phyloP scores from a whole-genome alignment of 495 filamentous ascomycete genomes.

The Hyphodiscus hymeniophilus region DNA sequence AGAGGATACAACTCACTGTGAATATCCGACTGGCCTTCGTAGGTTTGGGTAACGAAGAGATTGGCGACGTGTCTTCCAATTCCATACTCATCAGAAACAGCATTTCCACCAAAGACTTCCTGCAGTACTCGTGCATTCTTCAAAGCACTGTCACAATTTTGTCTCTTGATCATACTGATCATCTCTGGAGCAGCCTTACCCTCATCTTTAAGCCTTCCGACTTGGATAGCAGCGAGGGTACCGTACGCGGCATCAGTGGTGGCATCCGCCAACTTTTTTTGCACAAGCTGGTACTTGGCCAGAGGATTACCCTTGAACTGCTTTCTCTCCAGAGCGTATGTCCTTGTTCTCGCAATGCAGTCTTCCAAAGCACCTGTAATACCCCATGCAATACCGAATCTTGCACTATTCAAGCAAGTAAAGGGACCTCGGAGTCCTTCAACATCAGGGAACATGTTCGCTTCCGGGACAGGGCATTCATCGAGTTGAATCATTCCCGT shows the following conservation, averaged over 20 bases:
- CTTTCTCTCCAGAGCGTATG: constrained; percentile 82
- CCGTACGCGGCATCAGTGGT: constrained; percentile 87
- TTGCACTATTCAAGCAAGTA: constrained; percentile 84
- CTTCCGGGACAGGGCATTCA: constrained; percentile 76
- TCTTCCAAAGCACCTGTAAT: constrained; percentile 92
- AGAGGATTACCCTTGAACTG: constrained; percentile 96
- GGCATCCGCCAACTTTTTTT: constrained; percentile 95
- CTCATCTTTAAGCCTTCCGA: constrained; percentile 87
- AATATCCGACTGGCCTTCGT: constrained; percentile 95
- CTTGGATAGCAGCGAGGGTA: constrained; percentile 76
- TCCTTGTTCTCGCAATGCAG: constrained; percentile 68
- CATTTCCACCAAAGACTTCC: constrained; percentile 95
- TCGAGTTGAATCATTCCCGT: constrained; percentile 98
- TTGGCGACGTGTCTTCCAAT: constrained; percentile 96
- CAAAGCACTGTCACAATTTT: constrained; percentile 92
- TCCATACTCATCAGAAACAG: constrained; percentile 90
- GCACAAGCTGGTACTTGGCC: constrained; percentile 95
- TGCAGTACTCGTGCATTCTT: constrained; percentile 73
- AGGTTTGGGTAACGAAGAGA: constrained; percentile 94
- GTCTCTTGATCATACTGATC: constrained; percentile 97
- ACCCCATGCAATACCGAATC: constrained; percentile 90
- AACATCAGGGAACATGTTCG: constrained; percentile 90
- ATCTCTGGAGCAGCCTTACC: constrained; percentile 86
- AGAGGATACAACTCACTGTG: constrained; percentile 36
- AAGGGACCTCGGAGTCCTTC: constrained; percentile 88